Conservation (phyloP, 306 rosid genomes). For the Glycyrrhiza uralensis region DNA sequence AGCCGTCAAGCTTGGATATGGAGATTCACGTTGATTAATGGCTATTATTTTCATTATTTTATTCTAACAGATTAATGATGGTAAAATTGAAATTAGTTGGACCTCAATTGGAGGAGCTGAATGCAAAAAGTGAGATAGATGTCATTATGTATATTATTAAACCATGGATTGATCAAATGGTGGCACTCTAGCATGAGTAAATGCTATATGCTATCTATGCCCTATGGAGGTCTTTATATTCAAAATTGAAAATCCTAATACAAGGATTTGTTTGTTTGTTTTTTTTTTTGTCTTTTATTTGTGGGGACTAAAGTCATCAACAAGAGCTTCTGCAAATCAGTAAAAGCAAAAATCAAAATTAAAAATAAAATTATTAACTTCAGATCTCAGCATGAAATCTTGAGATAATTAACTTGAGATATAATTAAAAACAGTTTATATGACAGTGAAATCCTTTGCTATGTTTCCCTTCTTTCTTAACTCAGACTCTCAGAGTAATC, state of each 20-base stretch:
- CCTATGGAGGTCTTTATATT: too few species aligned
- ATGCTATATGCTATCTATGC: too few species aligned
- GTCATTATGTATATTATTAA: too few species aligned
- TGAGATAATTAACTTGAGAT: not conserved
- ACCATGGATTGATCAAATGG: not conserved
- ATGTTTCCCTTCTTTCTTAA: not conserved
- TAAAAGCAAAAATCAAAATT: too few species aligned
- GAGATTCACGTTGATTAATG: not conserved
- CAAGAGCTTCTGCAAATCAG: too few species aligned
- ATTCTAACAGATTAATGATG: not conserved
- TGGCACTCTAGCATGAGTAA: not conserved
- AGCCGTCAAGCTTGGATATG: slow-evolving; percentile 30
- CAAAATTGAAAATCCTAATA: too few species aligned
- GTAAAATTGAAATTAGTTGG: slow-evolving; percentile 4
- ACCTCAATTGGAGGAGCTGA: not conserved
- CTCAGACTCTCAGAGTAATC: slow-evolving; percentile 8
- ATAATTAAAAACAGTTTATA: not conserved
- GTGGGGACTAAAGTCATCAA: not conserved
- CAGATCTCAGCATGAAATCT: too few species aligned
- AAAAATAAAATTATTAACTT: too few species aligned
- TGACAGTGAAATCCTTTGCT: not conserved
- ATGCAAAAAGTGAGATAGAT: not conserved
- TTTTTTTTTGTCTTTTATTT: too few species aligned
- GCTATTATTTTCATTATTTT: too few species aligned
- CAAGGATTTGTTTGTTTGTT: too few species aligned